Base-by-base conservation (phyloP, 164 flowering plant species). In the Annona cherimola region DNA sequence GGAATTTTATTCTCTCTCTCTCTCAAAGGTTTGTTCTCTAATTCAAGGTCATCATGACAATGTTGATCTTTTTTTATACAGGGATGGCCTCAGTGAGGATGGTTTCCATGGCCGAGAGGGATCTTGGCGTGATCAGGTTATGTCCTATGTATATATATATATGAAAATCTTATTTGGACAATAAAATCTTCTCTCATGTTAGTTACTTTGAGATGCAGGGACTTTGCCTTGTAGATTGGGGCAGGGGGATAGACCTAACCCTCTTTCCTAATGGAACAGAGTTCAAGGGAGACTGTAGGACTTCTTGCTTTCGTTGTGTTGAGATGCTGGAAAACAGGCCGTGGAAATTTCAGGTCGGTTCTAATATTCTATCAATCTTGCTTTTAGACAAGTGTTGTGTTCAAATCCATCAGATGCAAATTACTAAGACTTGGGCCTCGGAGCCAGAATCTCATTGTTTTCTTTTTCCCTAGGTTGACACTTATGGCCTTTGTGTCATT, bases 141-240 rank as follows among this genome's bases (percentile, higher is more conserved):
- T 71, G 61, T 59, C 66, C 1, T 7, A 40, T 11, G 5, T 63
- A 3, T 18, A 2, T 26, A 1, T 26, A 1, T 26, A 4, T 16
- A 63, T 3, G 54, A 11, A 71, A 11, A 60, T 44, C 41, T 44
- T 39, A 44, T 64, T 64, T 43, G 41, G 18, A 14, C 41, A 40
- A 40, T 64, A 19, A 40, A 2, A 35, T 11, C 57, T 9, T 50
- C 16, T 64, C 67, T 16, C 16, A 40, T 44, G 18, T 9, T 41
- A 40, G 18, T 3, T 18, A 6, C 4, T 68, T 67, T 55, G 9
- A 71, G 4, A 16, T 81, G 79, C 86, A 96, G 99, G 99, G 99
- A 60, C 98, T 93, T 75, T 93, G 97, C 83, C 95, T 96, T 65
- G 91, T 93, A 60, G 99, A 96, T 81, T 96, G 98, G 98, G 99